phyloP scores from a whole-genome alignment of 352 stramenopile genomes.

The Pythium myriotylum region DNA sequence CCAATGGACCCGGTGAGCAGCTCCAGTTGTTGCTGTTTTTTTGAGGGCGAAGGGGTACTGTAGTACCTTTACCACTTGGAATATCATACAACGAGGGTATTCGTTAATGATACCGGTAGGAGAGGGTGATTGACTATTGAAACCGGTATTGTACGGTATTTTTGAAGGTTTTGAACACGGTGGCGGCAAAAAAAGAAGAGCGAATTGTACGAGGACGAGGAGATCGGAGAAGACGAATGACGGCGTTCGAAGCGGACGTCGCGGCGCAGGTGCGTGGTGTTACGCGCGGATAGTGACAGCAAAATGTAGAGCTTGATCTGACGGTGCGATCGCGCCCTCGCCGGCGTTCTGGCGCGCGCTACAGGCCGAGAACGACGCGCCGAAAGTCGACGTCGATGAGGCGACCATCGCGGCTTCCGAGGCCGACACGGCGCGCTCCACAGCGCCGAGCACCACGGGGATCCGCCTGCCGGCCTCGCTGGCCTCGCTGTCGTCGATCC shows the following conservation, averaged over 20 bases:
- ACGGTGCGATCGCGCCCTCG: constrained; percentile 1
- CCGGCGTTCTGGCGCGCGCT: background rate
- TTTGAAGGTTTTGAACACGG: constrained; percentile 4
- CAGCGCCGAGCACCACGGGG: background rate
- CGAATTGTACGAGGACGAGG: constrained; percentile 7
- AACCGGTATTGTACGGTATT: no score
- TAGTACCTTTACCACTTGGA: no score
- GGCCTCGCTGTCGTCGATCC: background rate
- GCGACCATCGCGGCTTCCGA: background rate
- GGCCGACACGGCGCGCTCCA: background rate
- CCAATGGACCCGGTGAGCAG: constrained; percentile 3
- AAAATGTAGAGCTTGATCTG: background rate
- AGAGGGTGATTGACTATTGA: no score
- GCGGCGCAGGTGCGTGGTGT: background rate
- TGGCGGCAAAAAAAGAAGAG: constrained; percentile 4
- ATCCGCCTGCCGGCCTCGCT: background rate
- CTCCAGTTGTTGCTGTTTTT: background rate
- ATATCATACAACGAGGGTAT: no score
- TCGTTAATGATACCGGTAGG: constrained; percentile 4
- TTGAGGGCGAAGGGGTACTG: constrained; percentile 14
- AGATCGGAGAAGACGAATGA: constrained; percentile 9
- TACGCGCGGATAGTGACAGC: background rate
- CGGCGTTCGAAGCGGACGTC: background rate
- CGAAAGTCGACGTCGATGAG: background rate
- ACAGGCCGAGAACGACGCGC: constrained; percentile 1